A percentile compares a stretch with the other conserved stretches of the same genome.
Evolutionary conservation across 2,329 filamentous ascomycete genomes (phyloP).

Genomic region (Neopestalotiopsis sp.): DNA sequence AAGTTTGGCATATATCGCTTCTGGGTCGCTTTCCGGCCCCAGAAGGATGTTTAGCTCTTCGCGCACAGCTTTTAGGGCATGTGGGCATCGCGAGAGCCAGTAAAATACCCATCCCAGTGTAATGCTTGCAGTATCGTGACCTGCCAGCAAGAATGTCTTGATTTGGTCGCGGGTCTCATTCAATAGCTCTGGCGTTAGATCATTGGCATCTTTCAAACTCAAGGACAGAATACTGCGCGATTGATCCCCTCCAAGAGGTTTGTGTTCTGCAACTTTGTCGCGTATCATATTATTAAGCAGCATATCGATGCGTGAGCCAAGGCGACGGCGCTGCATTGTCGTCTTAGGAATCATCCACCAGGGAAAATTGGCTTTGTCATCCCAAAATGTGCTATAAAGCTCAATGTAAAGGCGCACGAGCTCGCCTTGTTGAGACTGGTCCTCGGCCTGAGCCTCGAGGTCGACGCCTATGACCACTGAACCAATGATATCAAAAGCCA

Average conservation of each 20-base stretch:
- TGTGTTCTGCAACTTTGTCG: neutral
- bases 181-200: neutral
- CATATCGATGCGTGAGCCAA: slow-evolving; percentile 29
- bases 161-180: neutral
- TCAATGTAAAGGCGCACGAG: slow-evolving; percentile 37
- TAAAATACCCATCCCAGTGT: neutral
- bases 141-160: neutral
- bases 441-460: slow-evolving; percentile 38
- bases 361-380: slow-evolving; percentile 26
- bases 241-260: neutral
- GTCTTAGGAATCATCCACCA: slow-evolving; percentile 28
- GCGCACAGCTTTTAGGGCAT: neutral
- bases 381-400: slow-evolving; percentile 32
- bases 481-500: slow-evolving; percentile 49
- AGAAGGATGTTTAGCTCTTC: neutral
- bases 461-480: slow-evolving; percentile 38
- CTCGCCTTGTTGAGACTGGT: slow-evolving; percentile 31
- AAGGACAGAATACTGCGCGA: neutral
- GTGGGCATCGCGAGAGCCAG: neutral
- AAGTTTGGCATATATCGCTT: neutral
- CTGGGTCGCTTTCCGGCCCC: neutral
- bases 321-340: slow-evolving; percentile 19
- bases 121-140: neutral
- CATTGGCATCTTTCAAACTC: neutral
- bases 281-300: neutral